Base-by-base conservation (phyloP, 345 rosid species). In the Ceriops tagal region DNA sequence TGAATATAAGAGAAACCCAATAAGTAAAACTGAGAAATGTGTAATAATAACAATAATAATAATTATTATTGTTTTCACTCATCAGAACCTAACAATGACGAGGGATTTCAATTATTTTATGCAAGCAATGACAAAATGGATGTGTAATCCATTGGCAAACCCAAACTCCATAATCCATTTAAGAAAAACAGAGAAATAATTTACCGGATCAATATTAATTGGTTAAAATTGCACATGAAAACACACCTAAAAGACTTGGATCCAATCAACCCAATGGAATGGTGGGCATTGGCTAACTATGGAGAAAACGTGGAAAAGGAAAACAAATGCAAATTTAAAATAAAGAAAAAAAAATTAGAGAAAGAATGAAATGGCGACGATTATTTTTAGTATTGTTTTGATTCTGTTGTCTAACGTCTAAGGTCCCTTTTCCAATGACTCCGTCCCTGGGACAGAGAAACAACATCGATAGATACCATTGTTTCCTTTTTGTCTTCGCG, bases 371-470 rank as follows among this genome's bases (percentile, higher is more conserved):
- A 24, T 24, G 59, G 18, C 10, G 19, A 16, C 24, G 59, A 27
- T 21, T 22, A 21, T 3, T 10, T 30, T 7, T 22, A 5, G 28
- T 10, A 2, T 55, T 1, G 24, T 55, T 55, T 55, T 55, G 58
- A 21, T 26, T 55, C 18, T 26, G 30, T 21, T 4, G 18, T 22
- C 53, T 11, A 10, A 39, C 80, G 90, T 80, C 96, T 89, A 73
- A 73, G 22, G 5, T 21, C 30, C 58, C 91, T 93, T 82, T 86
- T 89, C 83, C 82, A 75, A 70, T 90, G 93, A 77, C 97, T 86
- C 43, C 32, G 68, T 90, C 90, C 72, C 93, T 77, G 0, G 96
- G 98, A 37, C 18, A 56, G 19, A 56, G 28, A 56, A 6, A 43
- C 19, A 56, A 27, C 30, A 56, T 15, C 59, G 3, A 22, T 8